Percentiles rank a stretch among this genome's conserved stretches.
These are phyloP conservation scores for Debaryomyces sp. DNA, from an alignment of 1,139 yeast species.

Conservation along the genomic window DNA sequence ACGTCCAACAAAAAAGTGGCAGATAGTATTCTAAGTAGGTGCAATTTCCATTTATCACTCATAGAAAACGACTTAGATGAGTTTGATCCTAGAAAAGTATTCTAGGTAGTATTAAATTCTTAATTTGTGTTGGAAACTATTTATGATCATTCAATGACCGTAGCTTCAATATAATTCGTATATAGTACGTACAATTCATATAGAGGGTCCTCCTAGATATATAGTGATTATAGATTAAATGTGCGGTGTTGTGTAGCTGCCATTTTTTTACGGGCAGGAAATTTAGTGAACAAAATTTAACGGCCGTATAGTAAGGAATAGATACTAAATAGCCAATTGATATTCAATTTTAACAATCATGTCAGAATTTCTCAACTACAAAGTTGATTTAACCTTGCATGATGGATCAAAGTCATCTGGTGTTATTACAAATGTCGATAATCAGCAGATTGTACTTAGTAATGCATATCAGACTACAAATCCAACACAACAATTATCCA, in stretches of 20 bases:
- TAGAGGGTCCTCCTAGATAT: neutral
- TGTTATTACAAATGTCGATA: conserved; percentile 45
- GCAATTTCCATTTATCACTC: conserved; percentile 2
- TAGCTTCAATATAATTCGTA: neutral
- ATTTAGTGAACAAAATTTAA: neutral
- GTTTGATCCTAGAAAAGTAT: conserved; percentile 10
- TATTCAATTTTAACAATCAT: conserved; percentile 12
- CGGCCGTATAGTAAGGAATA: neutral
- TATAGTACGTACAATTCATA: neutral
- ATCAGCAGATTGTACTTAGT: conserved; percentile 39
- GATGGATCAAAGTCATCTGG: conserved; percentile 51
- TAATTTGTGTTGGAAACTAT: no score
- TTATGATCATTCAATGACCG: neutral
- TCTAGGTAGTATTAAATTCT: neutral
- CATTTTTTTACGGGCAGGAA: neutral
- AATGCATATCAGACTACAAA: conserved; percentile 30
- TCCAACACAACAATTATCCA: conserved; percentile 21
- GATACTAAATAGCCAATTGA: neutral
- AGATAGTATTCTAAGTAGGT: neutral
- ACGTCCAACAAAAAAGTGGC: neutral
- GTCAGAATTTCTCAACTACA: conserved; percentile 57
- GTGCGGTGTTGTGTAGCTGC: neutral
- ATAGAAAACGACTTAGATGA: conserved; percentile 10
- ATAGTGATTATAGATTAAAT: neutral
- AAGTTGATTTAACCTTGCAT: conserved; percentile 52